Evolutionary conservation across 1,284 basidiomycete genomes (phyloP), one percentile per base, ranked within the genome.

Genomic region (Amylostereum chailletii): DNA sequence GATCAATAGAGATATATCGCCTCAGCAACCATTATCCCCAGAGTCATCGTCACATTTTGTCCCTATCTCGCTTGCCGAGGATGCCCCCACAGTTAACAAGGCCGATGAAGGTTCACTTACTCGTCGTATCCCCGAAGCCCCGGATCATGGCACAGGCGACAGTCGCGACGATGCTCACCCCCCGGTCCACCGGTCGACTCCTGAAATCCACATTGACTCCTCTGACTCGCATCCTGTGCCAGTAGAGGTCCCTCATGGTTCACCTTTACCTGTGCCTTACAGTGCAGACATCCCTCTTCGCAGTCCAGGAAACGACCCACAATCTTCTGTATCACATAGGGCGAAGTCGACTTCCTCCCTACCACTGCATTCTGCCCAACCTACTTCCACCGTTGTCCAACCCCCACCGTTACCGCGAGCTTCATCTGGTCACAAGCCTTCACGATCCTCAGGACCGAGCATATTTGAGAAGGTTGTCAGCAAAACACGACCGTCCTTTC

Each of bases 401-500:
- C 52, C 56, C 41, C 30, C 49, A 39, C 53, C 43, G 52, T 59
- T 49, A 46, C 58, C 51, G 53, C 56, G 40, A n/a, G 38, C 53
- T 52, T 42, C 53, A 32, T 33, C 57, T 48, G 59, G 50, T 19
- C 77, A 80, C 58, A 69, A 71, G 48, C 63, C 67, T 19, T 69
- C 71, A 36, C 77, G 77, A 33, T 80, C 82, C 3, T 61, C 66
- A 29, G 81, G 83, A 11, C 85, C 83, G 7, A 87, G 82, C 58
- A 65, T 69, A 10, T 71, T 90, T 26, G 85, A 90, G 60, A 85
- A 82, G 63, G 82, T 88, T 40, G 68, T 85, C 51, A 89, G 84
- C 65, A 84, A 78, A 63, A 90, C 87, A 1, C 74, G 93, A 29
- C 92, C 90, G 19, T 70, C 77, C 4, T 88, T 85, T 63, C 71